Evolutionary conservation across 2,329 filamentous ascomycete genomes (phyloP), one percentile per base, ranked within the genome.

Genomic region (Alternaria panax): DNA sequence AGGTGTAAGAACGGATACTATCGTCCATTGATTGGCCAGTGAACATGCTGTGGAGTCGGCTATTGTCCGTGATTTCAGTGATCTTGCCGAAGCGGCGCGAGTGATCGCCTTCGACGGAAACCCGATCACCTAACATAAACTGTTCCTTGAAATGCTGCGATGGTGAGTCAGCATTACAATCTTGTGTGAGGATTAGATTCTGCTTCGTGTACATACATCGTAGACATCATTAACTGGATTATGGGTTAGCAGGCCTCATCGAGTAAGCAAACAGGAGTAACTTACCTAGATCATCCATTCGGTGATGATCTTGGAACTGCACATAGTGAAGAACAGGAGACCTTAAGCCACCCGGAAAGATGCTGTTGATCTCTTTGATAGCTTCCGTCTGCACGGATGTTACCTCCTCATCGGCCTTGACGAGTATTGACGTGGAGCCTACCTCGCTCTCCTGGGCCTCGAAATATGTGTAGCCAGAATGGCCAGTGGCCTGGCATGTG

Each of bases 401-500:
- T 75, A 76, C 66, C 63, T 65, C 66, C 61, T 70, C 64, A 51
- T 63, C 64, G 57, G 61, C 68, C 57, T 66, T 65, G 60, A 66
- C 61, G 57, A 64, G 65, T 54, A 66, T 59, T 61, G 65, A 66
- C 54, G 60, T 63, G 45, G 57, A 60, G 82, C 89, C 66, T 85
- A 96, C 92, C 87, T 97, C 93, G 80, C 92, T 96, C 78, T 92
- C 88, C 28, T 94, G 86, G 25, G 95, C 95, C 68, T 97, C 92
- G 73, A 97, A 97, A 79, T 96, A 99, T 4, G 88, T 94, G 66
- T 97, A 83, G 53, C 90, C 90, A 28, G 93, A 96, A 77, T 96
- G 94, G 54, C 95, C 95, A 12, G 93, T 97, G 66, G 98, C 96
- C 76, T 96, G 92, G 79, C 96, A 97, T 62, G 96, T 97, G 78